phyloP scores from a whole-genome alignment of 2,329 filamentous ascomycete genomes.

The Aureobasidium subglaciale region DNA sequence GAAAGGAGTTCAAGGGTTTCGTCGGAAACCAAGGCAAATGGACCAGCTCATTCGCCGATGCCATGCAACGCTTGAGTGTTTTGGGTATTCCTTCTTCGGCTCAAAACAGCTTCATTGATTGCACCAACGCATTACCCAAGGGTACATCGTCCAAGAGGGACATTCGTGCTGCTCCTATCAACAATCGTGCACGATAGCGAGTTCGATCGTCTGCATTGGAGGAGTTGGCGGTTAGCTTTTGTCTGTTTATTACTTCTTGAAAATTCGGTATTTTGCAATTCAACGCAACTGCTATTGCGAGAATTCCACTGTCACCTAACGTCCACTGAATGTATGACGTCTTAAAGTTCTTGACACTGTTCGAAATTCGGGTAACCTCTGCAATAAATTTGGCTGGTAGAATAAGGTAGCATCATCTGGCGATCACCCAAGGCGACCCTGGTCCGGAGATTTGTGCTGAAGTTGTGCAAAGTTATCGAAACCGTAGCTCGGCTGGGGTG shows the following conservation, averaged over 20 bases:
- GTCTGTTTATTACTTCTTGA: background rate
- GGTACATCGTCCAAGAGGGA: conserved; percentile 10
- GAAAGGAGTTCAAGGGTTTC: conserved; percentile 30
- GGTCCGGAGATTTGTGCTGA: background rate
- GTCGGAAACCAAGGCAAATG: conserved; percentile 29
- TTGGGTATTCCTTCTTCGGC: conserved; percentile 19
- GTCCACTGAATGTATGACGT: too few species aligned
- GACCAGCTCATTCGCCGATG: conserved; percentile 18
- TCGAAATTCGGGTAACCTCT: too few species aligned
- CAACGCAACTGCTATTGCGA: background rate
- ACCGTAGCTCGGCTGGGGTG: too few species aligned
- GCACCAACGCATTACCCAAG: conserved; percentile 15
- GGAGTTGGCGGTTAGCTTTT: background rate
- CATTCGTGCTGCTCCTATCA: conserved; percentile 6
- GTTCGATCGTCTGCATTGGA: background rate
- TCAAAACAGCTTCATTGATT: conserved; percentile 18
- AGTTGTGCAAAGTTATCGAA: background rate
- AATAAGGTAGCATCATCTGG: too few species aligned
- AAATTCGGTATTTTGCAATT: background rate
- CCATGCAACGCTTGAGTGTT: conserved; percentile 21
- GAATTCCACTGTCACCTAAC: too few species aligned
- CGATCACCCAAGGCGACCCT: too few species aligned
- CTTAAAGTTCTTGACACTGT: too few species aligned
- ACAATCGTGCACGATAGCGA: background rate
- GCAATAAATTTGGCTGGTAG: too few species aligned